Base-by-base conservation (phyloP, 2,329 filamentous ascomycete genomes). In the Colletotrichum somersetense region DNA sequence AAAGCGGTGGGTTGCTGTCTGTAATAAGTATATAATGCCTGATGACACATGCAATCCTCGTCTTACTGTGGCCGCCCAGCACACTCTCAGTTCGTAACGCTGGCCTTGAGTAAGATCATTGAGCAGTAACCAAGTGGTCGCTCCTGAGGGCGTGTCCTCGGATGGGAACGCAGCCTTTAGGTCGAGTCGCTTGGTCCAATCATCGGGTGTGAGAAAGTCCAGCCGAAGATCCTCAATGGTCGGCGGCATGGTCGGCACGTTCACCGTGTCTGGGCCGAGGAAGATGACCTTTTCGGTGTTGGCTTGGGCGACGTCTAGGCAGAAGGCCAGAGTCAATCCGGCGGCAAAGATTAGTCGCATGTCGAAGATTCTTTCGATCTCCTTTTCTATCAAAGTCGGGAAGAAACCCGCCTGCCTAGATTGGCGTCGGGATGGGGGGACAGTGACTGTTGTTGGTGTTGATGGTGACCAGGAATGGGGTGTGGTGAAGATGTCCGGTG, bases 281-380 rank as follows among this genome's bases (percentile, higher is more conserved):
- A 99, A 98, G 78, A 98, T 94, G 76, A 89, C 87, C 83, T 99
- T 99, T 81, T 98, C 96, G 67, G 93, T 92, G 81, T 99, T 98
- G 80, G 92, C 94, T 20, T 44, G 40, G 18, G 23, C 61, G 33
- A 73, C 16, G 40, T 67, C 23, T 33, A 58, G 26, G 50, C 44
- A 62, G 23, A 50, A 57, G 38, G 62, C 71, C 50, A 73, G 40
- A 30, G 30, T 23, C 12, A 72, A 52, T 38, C 58, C 35, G 18
- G 35, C 38, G 20, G 16, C 20, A 33, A 61, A 26, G 23, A 40
- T 30, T 33, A 11, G 42, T 5, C 61, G 70, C 70, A 72, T 72
- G 18, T 46, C 20, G 20, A 58, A 35, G 40, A 23, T 23, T n/a
- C 46, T 48, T 48, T 48, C 20, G 46, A 33, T 2, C 14, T 52